A percentile compares a stretch with the other conserved stretches of the same genome.
phyloP scores from a whole-genome alignment of 352 stramenopile species.

The Peronospora farinosa region DNA sequence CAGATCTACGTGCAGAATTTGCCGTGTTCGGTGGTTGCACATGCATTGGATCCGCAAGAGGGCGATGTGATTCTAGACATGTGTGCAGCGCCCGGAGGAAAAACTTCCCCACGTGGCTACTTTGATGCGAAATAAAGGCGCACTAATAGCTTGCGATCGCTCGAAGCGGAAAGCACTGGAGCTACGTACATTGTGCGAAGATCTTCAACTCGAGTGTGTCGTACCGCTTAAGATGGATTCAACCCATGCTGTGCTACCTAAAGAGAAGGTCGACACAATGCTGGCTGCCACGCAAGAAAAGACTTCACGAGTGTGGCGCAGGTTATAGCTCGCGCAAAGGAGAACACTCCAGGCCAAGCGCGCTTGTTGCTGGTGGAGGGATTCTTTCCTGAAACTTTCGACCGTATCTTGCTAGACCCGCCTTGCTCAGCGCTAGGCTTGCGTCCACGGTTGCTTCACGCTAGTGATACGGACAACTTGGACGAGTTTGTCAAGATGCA shows the following conservation, averaged over 20 bases:
- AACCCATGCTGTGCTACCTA: constrained; percentile 78
- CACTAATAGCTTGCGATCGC: constrained; percentile 86
- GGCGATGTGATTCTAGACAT: constrained; percentile 90
- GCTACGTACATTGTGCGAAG: constrained; percentile 69
- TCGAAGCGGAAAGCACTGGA: constrained; percentile 84
- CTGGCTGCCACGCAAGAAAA: constrained; percentile 5
- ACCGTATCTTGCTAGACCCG: constrained; percentile 90
- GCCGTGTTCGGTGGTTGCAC: constrained; percentile 87
- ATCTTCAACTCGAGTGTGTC: constrained; percentile 53
- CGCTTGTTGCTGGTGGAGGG: constrained; percentile 73
- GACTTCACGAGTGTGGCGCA: constrained; percentile 40
- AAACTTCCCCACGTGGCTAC: constrained; percentile 90
- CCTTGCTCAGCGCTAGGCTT: constrained; percentile 90
- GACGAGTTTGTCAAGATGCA: constrained; percentile 82
- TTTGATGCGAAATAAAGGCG: constrained; percentile 86
- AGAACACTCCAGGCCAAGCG: constrained; percentile 39
- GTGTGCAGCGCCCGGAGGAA: constrained; percentile 91
- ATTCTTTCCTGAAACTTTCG: constrained; percentile 91
- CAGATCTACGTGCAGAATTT: constrained; percentile 92
- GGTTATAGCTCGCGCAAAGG: constrained; percentile 52
- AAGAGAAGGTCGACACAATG: constrained; percentile 26
- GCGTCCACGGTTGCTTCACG: constrained; percentile 85
- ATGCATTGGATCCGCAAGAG: constrained; percentile 78
- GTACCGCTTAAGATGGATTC: constrained; percentile 74
- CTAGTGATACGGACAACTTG: constrained; percentile 61